Conservation (phyloP, 495 filamentous ascomycete species). For the Lasiosphaeriaceae sp. region DNA sequence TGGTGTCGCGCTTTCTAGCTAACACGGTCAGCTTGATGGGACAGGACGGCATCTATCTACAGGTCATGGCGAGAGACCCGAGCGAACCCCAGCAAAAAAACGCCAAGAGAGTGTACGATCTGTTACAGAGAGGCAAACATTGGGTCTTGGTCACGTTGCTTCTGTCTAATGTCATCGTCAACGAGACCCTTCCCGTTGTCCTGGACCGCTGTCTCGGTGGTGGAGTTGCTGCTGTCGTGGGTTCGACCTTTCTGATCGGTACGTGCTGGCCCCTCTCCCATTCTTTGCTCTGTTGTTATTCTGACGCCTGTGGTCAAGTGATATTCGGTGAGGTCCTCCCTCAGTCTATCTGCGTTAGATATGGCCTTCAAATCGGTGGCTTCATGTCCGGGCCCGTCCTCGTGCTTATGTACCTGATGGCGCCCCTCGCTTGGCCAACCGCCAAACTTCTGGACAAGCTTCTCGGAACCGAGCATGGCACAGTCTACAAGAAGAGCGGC, state of each 20-base stretch:
- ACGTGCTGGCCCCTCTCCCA: conserved; percentile 24
- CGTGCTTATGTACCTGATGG: conserved; percentile 84
- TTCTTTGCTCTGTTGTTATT: neutral
- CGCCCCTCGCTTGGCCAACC: conserved; percentile 81
- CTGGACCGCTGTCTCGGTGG: conserved; percentile 91
- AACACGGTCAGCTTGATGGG: conserved; percentile 58
- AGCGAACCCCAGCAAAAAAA: conserved; percentile 75
- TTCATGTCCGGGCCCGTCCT: conserved; percentile 89
- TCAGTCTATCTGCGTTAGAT: conserved; percentile 93
- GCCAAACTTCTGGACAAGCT: conserved; percentile 86
- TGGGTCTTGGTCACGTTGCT: conserved; percentile 98
- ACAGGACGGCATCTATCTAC: conserved; percentile 94
- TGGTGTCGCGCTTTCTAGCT: conserved; percentile 3
- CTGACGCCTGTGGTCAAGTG: conserved; percentile 48
- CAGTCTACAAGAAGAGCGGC: conserved; percentile 92
- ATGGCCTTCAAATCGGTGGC: conserved; percentile 93
- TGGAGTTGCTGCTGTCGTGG: conserved; percentile 89
- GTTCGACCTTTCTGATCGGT: conserved; percentile 92
- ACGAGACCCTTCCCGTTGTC: conserved; percentile 93
- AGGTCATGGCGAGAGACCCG: conserved; percentile 79
- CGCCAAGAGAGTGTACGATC: conserved; percentile 71
- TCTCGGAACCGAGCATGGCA: conserved; percentile 88
- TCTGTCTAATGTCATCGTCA: conserved; percentile 95
- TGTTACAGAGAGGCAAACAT: conserved; percentile 88
- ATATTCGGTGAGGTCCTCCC: conserved; percentile 97